Conservation (phyloP, 2,329 filamentous ascomycete genomes). For the Aspergillus fumigatiaffinis region DNA sequence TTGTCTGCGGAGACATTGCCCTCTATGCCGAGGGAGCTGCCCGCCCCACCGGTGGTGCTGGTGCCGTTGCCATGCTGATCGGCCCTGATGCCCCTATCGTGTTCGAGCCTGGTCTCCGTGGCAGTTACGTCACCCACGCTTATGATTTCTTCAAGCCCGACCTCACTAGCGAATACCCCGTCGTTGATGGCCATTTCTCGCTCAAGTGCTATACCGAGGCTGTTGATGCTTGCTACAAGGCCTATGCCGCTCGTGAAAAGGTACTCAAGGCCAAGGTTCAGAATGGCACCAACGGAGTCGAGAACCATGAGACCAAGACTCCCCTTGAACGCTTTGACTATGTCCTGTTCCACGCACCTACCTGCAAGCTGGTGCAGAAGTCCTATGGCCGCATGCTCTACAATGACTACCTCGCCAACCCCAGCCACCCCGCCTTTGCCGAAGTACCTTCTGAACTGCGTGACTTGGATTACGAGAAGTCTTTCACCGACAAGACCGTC, state of each 20-base stretch:
- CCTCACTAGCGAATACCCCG: slow-evolving; percentile 80
- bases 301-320: slow-evolving; percentile 51
- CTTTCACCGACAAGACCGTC: slow-evolving; percentile 73
- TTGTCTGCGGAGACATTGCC: slow-evolving; percentile 77
- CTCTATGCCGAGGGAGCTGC: slow-evolving; percentile 81
- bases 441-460: slow-evolving; percentile 73
- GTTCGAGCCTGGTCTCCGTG: slow-evolving; percentile 73
- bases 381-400: slow-evolving; percentile 79
- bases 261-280: slow-evolving; percentile 47
- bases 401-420: slow-evolving; percentile 75
- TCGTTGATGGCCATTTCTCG: slow-evolving; percentile 80
- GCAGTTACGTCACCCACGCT: slow-evolving; percentile 75
- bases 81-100: slow-evolving; percentile 74
- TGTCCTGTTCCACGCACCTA: slow-evolving; percentile 77
- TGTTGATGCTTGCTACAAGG: slow-evolving; percentile 75
- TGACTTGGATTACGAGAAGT: slow-evolving; percentile 75
- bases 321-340: slow-evolving; percentile 78
- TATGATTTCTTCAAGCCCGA: slow-evolving; percentile 93
- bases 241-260: slow-evolving; percentile 71
- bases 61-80: slow-evolving; percentile 73
- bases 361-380: slow-evolving; percentile 83
- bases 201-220: slow-evolving; percentile 77
- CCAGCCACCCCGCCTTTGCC: slow-evolving; percentile 63
- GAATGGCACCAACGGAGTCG: slow-evolving; percentile 48
- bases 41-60: slow-evolving; percentile 75